Evolutionary conservation across 768 basidiomycete species (phyloP), one percentile per base, ranked within the genome.

Genomic region (Rhizopogon vesiculosus): DNA sequence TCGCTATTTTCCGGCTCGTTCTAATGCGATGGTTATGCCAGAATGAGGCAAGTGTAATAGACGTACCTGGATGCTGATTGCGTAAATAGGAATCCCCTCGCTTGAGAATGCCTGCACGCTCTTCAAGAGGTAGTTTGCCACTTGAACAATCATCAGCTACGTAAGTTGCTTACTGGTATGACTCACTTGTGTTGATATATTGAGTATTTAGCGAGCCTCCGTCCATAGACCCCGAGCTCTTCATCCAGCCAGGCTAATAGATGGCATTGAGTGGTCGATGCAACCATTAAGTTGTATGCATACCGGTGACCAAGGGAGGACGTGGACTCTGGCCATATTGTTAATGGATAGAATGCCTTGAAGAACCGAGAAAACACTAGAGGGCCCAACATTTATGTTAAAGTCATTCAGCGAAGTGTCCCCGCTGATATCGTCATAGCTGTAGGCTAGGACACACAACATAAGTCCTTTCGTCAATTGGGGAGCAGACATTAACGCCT

Each of bases 231-330:
- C 76, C 76, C 55, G 77, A 82, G 46, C 71, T 74, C 68, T 91
- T 91, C 87, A 89, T 89, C 89, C 89, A 91, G 3, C 73, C 85
- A 9, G 89, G 89, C 87, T 89, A 55, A 41, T 15, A 54, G 51
- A 59, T 43, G 10, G 25, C 80, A 16, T 42, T 31, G 5, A 6
- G 38, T 8, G n/a, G 31, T 16, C 15, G 35, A 2, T 25, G 15
- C 16, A 13, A 18, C 18, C 3, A 33, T n/a, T 7, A 10, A 8
- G 45, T 31, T 19, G 10, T 35, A 5, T 25, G 70, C 79, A 58
- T 64, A 88, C 88, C 2, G 87, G 86, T 28, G 87, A 88, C 89
- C 89, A 91, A 6, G 89, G 85, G 15, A 86, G 52, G 7, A 87
- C 57, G 58, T 87, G 83, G 19, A 87, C 71, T 60, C 75, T 79